These are phyloP conservation scores for Rhizophagus clarus DNA, from an alignment of 192 early-diverging fungal species.

Conservation along the genomic window DNA sequence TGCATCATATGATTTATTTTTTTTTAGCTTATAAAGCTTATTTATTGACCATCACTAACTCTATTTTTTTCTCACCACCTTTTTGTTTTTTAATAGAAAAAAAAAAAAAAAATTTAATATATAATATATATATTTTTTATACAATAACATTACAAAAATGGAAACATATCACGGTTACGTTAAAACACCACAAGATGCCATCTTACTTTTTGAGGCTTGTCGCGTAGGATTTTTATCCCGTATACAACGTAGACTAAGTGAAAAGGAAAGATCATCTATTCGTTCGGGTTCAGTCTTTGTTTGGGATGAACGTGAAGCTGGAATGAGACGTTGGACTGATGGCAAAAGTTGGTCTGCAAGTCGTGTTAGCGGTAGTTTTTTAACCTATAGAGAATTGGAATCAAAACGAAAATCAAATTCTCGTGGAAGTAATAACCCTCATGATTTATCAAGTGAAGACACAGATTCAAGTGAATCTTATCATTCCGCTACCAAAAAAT, in stretches of 20 bases:
- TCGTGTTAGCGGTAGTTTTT: slow-evolving; percentile 83
- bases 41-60: too few relatives aligned
- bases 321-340: slow-evolving; percentile 94
- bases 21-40: too few relatives aligned
- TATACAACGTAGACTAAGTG: slow-evolving; percentile 80
- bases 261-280: slow-evolving; percentile 79
- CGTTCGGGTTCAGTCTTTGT: slow-evolving; percentile 86
- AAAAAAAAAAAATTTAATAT: background rate
- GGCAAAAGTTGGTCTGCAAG: slow-evolving; percentile 88
- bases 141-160: slow-evolving; percentile 39
- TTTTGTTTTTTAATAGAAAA: too few relatives aligned
- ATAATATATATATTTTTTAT: background rate
- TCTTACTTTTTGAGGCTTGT: slow-evolving; percentile 89
- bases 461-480: slow-evolving; percentile 35
- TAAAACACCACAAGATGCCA: slow-evolving; percentile 84
- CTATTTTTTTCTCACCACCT: too few relatives aligned
- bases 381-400: slow-evolving; percentile 88
- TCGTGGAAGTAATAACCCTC: slow-evolving; percentile 34
- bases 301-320: slow-evolving; percentile 90
- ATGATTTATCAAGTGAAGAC: slow-evolving; percentile 37
- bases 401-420: slow-evolving; percentile 56
- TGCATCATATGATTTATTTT: too few relatives aligned
- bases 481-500: slow-evolving; percentile 25
- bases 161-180: slow-evolving; percentile 85
- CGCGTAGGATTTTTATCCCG: slow-evolving; percentile 71